Evolutionary conservation across 495 filamentous ascomycete genomes (phyloP), one percentile per base, ranked within the genome.

Genomic region (Xylaria scruposa): DNA sequence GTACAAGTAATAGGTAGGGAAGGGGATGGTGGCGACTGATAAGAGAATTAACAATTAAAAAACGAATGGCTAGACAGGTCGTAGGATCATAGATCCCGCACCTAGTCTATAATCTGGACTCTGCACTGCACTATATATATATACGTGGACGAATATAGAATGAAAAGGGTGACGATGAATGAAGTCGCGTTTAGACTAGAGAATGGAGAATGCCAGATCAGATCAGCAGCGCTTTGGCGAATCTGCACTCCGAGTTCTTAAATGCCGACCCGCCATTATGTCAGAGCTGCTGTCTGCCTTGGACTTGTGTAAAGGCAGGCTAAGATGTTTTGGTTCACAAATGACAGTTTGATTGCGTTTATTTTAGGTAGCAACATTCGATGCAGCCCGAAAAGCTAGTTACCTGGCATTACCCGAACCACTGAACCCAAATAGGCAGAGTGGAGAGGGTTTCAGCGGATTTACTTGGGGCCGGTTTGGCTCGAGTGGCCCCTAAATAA

Each of bases 21-120:
- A 29, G 42, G 24, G 26, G 36, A 38, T 5, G 61, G 61, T 62
- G 60, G 60, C 60, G n/a, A 62, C 38, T 44, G 60, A 62, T 40
- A 40, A 62, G 36, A 26, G 44, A 26, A 40, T 24, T 13, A 21
- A 17, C 7, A 21, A 49, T 3, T 54, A 31, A 9, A 31, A 31
- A 56, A 56, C 24, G 53, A 56, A 56, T 56, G 53, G 53, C 26
- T 54, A 54, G 53, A 26, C 24, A 26, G 3, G 53, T 17, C 13
- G 53, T 31, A 17, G 26, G 53, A 56, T 56, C 29, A 24, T 56
- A 29, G 53, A 56, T 56, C 53, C 13, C 4, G 49, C 26, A 15
- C 53, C 21, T 15, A 51, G 47, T 51, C 21, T 56, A 7, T 9
- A 10, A 24, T 29, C 51, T 56, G 51, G 21, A 24, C 13, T 29